Conservation (phyloP, 2,329 filamentous ascomycete species). For the Calonectria pseudoturangicola region DNA sequence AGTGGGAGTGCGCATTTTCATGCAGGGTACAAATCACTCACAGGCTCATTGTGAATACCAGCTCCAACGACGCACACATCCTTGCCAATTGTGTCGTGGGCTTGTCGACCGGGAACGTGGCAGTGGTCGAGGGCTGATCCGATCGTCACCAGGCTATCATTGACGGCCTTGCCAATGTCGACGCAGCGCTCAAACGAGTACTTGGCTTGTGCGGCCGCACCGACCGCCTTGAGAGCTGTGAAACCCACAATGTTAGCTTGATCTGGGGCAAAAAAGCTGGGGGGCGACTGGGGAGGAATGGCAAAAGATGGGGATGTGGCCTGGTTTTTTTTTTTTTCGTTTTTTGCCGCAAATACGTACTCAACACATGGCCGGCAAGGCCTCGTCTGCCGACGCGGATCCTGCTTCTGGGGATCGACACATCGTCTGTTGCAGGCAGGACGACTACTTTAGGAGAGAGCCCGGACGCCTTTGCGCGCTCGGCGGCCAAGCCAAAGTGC, state of each 20-base stretch:
- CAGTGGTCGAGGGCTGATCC: conserved; percentile 33
- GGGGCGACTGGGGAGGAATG: conserved; percentile 7
- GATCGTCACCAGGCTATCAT: conserved; percentile 36
- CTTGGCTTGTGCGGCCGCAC: conserved; percentile 37
- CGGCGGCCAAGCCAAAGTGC: conserved; percentile 73
- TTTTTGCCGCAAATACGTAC: conserved; percentile 25
- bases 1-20: background rate
- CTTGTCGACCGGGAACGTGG: conserved; percentile 35
- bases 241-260: conserved; percentile 18
- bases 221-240: conserved; percentile 37
- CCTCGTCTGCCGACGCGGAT: conserved; percentile 31
- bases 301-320: conserved; percentile 5
- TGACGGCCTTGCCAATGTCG: conserved; percentile 31
- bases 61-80: conserved; percentile 35
- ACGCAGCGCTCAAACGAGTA: conserved; percentile 35
- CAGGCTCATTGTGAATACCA: conserved; percentile 39
- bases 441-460: conserved; percentile 28
- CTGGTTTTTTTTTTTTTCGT: background rate
- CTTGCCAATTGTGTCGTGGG: conserved; percentile 28
- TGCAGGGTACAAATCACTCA: conserved; percentile 24
- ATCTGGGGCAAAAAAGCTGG: background rate
- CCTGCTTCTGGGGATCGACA: conserved; percentile 32
- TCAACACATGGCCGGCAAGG: conserved; percentile 33
- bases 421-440: conserved; percentile 27
- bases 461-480: conserved; percentile 29